These are phyloP conservation scores for Carex pumila DNA, from an alignment of 176 grass and related monocot species.

Conservation along the genomic window DNA sequence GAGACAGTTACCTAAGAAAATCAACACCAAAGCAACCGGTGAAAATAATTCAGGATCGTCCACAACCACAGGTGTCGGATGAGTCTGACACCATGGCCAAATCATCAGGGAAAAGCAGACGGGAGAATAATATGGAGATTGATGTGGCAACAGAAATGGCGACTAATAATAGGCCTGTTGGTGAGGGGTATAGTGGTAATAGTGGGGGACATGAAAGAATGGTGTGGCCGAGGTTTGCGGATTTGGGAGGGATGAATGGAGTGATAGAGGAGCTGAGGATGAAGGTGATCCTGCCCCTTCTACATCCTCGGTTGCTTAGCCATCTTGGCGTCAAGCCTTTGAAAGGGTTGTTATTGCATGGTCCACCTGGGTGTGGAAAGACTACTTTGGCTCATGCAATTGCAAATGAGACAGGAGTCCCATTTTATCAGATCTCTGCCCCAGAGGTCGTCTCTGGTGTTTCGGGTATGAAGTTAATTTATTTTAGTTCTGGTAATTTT, in stretches of 20 bases:
- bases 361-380: conserved; percentile 79
- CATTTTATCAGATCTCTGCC: conserved; percentile 66
- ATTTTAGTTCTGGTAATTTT: background rate
- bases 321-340: conserved; percentile 62
- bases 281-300: conserved; percentile 81
- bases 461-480: conserved; percentile 36
- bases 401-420: conserved; percentile 72
- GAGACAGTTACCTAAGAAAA: conserved; percentile 40
- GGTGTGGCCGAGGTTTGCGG: conserved; percentile 29
- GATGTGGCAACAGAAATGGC: conserved; percentile 35
- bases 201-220: background rate
- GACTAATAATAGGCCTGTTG: conserved; percentile 1
- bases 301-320: conserved; percentile 54
- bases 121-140: conserved; percentile 47
- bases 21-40: conserved; percentile 7
- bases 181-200: conserved; percentile 7
- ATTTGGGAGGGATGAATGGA: conserved; percentile 61
- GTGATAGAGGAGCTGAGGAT: conserved; percentile 72
- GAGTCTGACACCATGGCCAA: background rate
- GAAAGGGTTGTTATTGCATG: conserved; percentile 63
- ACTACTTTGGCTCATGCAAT: conserved; percentile 83
- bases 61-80: background rate
- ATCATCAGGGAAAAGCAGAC: conserved; percentile 5
- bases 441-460: conserved; percentile 79
- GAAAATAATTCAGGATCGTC: too few relatives aligned